phyloP scores from a whole-genome alignment of 306 rosid genomes.

The Crataegus laevigata region DNA sequence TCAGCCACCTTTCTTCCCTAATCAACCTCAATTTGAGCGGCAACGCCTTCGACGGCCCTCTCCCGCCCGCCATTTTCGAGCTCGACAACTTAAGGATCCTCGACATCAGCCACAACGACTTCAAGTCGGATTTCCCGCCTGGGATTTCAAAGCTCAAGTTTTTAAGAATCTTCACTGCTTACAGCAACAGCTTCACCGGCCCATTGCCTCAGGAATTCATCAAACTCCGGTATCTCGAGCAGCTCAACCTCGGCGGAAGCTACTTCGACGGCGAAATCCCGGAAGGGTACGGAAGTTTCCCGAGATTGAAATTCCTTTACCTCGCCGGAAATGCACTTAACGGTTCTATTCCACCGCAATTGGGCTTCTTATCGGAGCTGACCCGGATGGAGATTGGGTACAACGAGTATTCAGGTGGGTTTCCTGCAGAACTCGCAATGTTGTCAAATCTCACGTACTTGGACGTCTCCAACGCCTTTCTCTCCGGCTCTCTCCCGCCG shows the following conservation, averaged over 20 bases:
- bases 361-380: slow-evolving; percentile 47
- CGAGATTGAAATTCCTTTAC: slow-evolving; percentile 41
- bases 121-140: slow-evolving; percentile 70
- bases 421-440: slow-evolving; percentile 47
- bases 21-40: slow-evolving; percentile 68
- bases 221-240: slow-evolving; percentile 53
- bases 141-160: slow-evolving; percentile 77
- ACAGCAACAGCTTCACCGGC: slow-evolving; percentile 77
- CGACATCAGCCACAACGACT: slow-evolving; percentile 67
- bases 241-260: slow-evolving; percentile 89
- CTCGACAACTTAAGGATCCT: slow-evolving; percentile 48
- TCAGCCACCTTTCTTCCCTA: slow-evolving; percentile 43
- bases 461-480: slow-evolving; percentile 52
- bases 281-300: slow-evolving; percentile 44
- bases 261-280: slow-evolving; percentile 69
- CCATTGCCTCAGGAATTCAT: slow-evolving; percentile 50
- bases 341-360: slow-evolving; percentile 55
- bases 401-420: slow-evolving; percentile 46
- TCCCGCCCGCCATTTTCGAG: slow-evolving; percentile 53
- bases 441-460: slow-evolving; percentile 55
- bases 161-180: slow-evolving; percentile 62
- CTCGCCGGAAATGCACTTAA: slow-evolving; percentile 66
- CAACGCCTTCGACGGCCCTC: slow-evolving; percentile 50
- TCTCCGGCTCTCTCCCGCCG: slow-evolving; percentile 50
- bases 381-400: slow-evolving; percentile 82